Evolutionary conservation across 768 basidiomycete species (phyloP).

Genomic region (Leccinum obscurum): DNA sequence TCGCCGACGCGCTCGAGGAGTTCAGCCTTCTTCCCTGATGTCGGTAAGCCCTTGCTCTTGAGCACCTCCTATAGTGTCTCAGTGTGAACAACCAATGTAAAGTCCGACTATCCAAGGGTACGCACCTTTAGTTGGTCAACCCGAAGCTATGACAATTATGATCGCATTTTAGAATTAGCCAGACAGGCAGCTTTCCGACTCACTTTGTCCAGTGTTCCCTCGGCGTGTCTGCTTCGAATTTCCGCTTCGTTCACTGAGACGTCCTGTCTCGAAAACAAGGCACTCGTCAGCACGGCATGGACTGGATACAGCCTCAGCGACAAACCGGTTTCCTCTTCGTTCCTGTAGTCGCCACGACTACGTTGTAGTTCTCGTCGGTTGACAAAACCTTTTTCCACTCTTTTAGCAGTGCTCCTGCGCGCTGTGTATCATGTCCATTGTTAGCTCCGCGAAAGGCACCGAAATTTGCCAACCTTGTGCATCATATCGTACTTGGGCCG

Average conservation of each 20-base stretch:
- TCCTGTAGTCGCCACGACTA: slow-evolving; percentile 47
- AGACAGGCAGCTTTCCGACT: slow-evolving; percentile 14
- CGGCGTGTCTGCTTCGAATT: slow-evolving; percentile 63
- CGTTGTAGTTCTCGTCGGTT: slow-evolving; percentile 63
- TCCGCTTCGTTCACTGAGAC: slow-evolving; percentile 69
- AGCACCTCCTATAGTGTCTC: slow-evolving; percentile 63
- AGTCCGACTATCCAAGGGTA: not conserved
- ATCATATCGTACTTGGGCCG: slow-evolving; percentile 75
- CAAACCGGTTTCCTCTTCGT: slow-evolving; percentile 76
- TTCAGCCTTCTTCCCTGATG: slow-evolving; percentile 73
- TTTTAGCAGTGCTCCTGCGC: slow-evolving; percentile 66
- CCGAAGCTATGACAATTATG: slow-evolving; percentile 50
- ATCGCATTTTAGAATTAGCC: slow-evolving; percentile 6
- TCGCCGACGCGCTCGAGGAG: slow-evolving; percentile 64
- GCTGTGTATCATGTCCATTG: slow-evolving; percentile 36
- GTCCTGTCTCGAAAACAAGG: slow-evolving; percentile 42
- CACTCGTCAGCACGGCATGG: not conserved
- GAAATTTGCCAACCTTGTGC: slow-evolving; percentile 57
- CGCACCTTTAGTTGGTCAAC: slow-evolving; percentile 78
- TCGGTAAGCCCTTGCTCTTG: slow-evolving; percentile 59
- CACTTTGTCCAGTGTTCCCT: slow-evolving; percentile 67
- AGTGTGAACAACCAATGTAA: not conserved
- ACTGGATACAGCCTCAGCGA: not conserved
- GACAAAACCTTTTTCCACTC: slow-evolving; percentile 68
- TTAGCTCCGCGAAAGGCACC: not conserved